These are phyloP conservation scores for Gliomastix tumulicola DNA, from an alignment of 2,329 filamentous ascomycete genomes.

Conservation along the genomic window DNA sequence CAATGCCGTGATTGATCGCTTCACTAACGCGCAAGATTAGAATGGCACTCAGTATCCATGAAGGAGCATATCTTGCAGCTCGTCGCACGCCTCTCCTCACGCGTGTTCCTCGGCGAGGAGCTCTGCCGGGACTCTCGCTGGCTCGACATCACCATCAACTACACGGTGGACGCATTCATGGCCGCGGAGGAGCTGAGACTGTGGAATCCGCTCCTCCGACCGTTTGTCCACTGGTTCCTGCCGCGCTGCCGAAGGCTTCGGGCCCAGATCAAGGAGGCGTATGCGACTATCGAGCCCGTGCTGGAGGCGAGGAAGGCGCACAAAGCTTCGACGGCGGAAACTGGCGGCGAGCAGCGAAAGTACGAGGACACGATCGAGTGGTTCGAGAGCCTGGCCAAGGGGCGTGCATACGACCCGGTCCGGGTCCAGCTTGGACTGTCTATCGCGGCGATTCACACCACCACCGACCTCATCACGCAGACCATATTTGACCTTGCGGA, in stretches of 20 bases:
- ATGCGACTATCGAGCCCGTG: slow-evolving; percentile 20
- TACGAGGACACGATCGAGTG: slow-evolving; percentile 49
- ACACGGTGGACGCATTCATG: slow-evolving; percentile 33
- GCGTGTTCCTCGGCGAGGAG: slow-evolving; percentile 26
- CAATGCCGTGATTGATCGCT: too few species aligned
- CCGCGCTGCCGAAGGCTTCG: slow-evolving; percentile 25
- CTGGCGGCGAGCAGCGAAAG: slow-evolving; percentile 18
- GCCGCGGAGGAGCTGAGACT: slow-evolving; percentile 20
- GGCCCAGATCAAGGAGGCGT: slow-evolving; percentile 3
- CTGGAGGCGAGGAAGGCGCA: slow-evolving; percentile 36
- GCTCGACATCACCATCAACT: slow-evolving; percentile 33
- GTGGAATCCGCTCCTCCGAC: slow-evolving; percentile 34
- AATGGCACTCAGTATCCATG: slow-evolving; percentile 8
- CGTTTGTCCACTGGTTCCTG: slow-evolving; percentile 36
- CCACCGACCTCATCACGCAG: slow-evolving; percentile 20
- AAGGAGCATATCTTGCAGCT: slow-evolving; percentile 6
- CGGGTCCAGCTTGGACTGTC: slow-evolving; percentile 15
- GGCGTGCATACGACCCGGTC: slow-evolving; percentile 6
- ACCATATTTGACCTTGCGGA: slow-evolving; percentile 25
- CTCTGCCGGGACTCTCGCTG: slow-evolving; percentile 32
- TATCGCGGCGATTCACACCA: slow-evolving; percentile 49
- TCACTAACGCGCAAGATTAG: too few species aligned
- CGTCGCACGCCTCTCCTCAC: slow-evolving; percentile 12
- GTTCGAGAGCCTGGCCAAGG: slow-evolving; percentile 38
- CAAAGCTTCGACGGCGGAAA: slow-evolving; percentile 14